Conservation (phyloP, 2,329 filamentous ascomycete genomes). For the Verticillium dahliae region DNA sequence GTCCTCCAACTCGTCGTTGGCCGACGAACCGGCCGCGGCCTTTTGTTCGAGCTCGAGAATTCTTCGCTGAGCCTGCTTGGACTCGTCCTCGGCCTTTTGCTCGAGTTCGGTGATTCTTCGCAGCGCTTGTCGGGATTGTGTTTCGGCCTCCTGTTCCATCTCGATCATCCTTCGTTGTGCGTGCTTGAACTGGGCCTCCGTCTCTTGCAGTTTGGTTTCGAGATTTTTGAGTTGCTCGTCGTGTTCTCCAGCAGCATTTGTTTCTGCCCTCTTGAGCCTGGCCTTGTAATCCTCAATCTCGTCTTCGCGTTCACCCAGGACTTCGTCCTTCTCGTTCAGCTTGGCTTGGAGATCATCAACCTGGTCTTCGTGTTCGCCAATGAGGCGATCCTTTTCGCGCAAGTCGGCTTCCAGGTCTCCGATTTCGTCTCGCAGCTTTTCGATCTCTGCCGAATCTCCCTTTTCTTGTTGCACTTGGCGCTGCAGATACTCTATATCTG, state of each 20-base stretch:
- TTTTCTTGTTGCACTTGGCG: slow-evolving; percentile 51
- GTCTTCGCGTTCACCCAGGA: slow-evolving; percentile 47
- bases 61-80: slow-evolving; percentile 47
- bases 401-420: slow-evolving; percentile 70
- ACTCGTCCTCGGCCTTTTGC: slow-evolving; percentile 41
- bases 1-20: slow-evolving; percentile 44
- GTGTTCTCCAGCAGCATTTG: slow-evolving; percentile 16
- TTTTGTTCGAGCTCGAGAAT: slow-evolving; percentile 51
- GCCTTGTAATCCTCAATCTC: slow-evolving; percentile 46
- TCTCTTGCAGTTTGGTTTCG: slow-evolving; percentile 37
- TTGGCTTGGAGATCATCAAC: slow-evolving; percentile 59
- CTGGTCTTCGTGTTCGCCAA: slow-evolving; percentile 71
- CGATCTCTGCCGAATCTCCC: slow-evolving; percentile 50
- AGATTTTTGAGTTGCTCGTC: slow-evolving; percentile 40
- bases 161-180: slow-evolving; percentile 43
- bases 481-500: slow-evolving; percentile 54
- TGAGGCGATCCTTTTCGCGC: slow-evolving; percentile 65
- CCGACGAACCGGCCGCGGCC: slow-evolving; percentile 26
- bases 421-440: slow-evolving; percentile 66
- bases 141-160: slow-evolving; percentile 50
- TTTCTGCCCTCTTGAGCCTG: slow-evolving; percentile 42
- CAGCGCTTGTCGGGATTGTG: slow-evolving; percentile 47
- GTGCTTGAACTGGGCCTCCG: slow-evolving; percentile 54
- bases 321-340: slow-evolving; percentile 48
- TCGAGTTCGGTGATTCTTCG: slow-evolving; percentile 52